These are phyloP conservation scores for Nakaseomyces uthaithaninus DNA, from an alignment of 1,139 yeast genomes.

Conservation along the genomic window DNA sequence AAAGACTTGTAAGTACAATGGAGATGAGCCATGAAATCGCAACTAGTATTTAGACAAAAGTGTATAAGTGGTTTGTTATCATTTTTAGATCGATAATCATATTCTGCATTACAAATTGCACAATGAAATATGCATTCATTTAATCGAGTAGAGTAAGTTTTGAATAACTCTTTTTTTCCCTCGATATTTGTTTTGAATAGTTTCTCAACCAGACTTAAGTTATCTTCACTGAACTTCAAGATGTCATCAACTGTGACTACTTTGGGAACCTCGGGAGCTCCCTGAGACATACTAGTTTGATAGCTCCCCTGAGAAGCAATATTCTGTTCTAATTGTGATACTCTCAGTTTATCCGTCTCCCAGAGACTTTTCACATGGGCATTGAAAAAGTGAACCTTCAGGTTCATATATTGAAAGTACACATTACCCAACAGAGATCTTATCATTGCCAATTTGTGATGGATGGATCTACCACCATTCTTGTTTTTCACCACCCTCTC, in stretches of 20 bases:
- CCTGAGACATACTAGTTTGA: constrained; percentile 7
- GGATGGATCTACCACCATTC: constrained; percentile 37
- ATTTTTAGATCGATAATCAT: constrained; percentile 34
- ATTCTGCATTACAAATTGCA: constrained; percentile 26
- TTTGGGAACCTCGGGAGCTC: constrained; percentile 13
- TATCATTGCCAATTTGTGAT: constrained; percentile 45
- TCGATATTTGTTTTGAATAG: constrained; percentile 19
- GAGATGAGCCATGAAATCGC: constrained; percentile 38
- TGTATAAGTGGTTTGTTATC: constrained; percentile 31
- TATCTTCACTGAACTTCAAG: constrained; percentile 20
- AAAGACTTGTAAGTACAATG: constrained; percentile 35
- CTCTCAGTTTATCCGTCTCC: constrained; percentile 21
- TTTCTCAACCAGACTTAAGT: constrained; percentile 19
- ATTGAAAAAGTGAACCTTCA: constrained; percentile 38
- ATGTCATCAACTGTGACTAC: constrained; percentile 16
- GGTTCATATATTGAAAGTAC: constrained; percentile 39
- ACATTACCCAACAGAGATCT: constrained; percentile 38
- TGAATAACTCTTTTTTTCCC: constrained; percentile 16
- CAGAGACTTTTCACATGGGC: constrained; percentile 28
- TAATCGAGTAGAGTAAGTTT: constrained; percentile 23
- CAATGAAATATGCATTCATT: constrained; percentile 30
- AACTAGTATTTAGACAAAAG: constrained; percentile 35
- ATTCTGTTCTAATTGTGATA: constrained; percentile 8
- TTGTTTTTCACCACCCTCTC: constrained; percentile 30
- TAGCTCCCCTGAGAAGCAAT: not conserved